A percentile compares a stretch with the other conserved stretches of the same genome.
These are phyloP conservation scores for Chaetomium olivaceum DNA, from an alignment of 2,329 filamentous ascomycete genomes.

Conservation along the genomic window DNA sequence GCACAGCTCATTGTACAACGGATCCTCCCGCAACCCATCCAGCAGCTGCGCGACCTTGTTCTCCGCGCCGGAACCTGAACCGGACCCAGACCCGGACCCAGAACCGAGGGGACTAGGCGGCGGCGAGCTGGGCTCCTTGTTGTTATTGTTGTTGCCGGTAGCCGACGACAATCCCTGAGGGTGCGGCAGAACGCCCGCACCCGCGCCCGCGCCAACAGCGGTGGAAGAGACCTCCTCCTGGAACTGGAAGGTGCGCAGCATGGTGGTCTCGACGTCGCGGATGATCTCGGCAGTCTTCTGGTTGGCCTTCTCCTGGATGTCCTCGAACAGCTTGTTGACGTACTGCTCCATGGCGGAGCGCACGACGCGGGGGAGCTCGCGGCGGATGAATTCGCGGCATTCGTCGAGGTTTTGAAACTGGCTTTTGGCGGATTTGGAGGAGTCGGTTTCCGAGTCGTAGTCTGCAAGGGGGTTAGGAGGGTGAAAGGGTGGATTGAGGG, in stretches of 20 bases:
- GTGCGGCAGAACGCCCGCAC: too few species aligned
- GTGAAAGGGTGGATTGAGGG: not conserved
- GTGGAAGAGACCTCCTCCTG: constrained; percentile 18
- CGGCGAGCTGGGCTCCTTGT: too few species aligned
- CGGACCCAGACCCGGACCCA: too few species aligned
- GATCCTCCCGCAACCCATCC: not conserved
- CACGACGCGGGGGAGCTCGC: constrained; percentile 39
- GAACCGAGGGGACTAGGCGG: not conserved
- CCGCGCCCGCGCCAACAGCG: not conserved
- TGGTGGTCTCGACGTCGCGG: constrained; percentile 27
- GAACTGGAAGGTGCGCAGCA: constrained; percentile 32
- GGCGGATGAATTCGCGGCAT: constrained; percentile 35
- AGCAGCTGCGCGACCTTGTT: not conserved
- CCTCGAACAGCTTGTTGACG: constrained; percentile 33
- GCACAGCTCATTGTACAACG: not conserved
- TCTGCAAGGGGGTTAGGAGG: constrained; percentile 31
- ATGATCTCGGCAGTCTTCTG: constrained; percentile 33
- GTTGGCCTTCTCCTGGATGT: constrained; percentile 33
- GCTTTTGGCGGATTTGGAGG: constrained; percentile 22
- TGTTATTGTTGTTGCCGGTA: too few species aligned
- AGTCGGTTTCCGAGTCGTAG: constrained; percentile 33
- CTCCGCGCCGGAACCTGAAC: too few species aligned
- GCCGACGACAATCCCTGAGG: not conserved
- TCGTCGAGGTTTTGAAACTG: constrained; percentile 27
- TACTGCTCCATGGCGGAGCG: constrained; percentile 37